These are phyloP conservation scores for Cyclocybe cylindracea DNA, from an alignment of 768 basidiomycete genomes.

Conservation along the genomic window DNA sequence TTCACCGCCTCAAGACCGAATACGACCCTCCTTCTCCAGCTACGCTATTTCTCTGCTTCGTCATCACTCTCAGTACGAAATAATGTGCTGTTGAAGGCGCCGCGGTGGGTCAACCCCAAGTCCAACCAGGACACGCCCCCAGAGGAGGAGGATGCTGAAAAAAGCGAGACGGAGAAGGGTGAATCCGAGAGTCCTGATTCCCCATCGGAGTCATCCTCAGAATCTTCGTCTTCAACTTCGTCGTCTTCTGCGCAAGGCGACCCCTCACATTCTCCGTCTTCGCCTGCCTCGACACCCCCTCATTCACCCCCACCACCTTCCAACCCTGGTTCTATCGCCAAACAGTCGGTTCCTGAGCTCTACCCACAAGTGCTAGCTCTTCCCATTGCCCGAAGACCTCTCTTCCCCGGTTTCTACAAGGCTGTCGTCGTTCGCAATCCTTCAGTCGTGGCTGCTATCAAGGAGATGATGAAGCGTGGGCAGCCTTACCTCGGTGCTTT, in stretches of 20 bases:
- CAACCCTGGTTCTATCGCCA: slow-evolving; percentile 62
- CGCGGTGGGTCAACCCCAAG: slow-evolving; percentile 28
- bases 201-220: slow-evolving; percentile 15
- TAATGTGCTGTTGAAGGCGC: slow-evolving; percentile 11
- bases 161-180: slow-evolving; percentile 13
- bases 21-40: slow-evolving; percentile 1
- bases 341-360: slow-evolving; percentile 83
- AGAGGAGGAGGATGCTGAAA: slow-evolving; percentile 11
- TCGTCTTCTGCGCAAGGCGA: slow-evolving; percentile 14
- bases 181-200: slow-evolving; percentile 10
- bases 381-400: slow-evolving; percentile 91
- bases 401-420: slow-evolving; percentile 98
- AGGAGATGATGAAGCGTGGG: slow-evolving; percentile 95
- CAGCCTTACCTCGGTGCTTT: slow-evolving; percentile 98
- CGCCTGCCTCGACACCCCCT: slow-evolving; percentile 19
- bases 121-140: slow-evolving; percentile 14
- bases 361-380: slow-evolving; percentile 95
- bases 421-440: slow-evolving; percentile 94
- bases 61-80: slow-evolving; percentile 9
- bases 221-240: slow-evolving; percentile 15
- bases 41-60: slow-evolving; percentile 14
- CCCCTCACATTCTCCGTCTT: not conserved
- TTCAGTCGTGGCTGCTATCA: slow-evolving; percentile 88
- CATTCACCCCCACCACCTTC: slow-evolving; percentile 26
- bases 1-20: not conserved